A percentile compares a stretch with the other conserved stretches of the same genome.
These are phyloP conservation scores for Elongisporangium anandrum DNA, from an alignment of 352 stramenopile genomes.

Conservation along the genomic window DNA sequence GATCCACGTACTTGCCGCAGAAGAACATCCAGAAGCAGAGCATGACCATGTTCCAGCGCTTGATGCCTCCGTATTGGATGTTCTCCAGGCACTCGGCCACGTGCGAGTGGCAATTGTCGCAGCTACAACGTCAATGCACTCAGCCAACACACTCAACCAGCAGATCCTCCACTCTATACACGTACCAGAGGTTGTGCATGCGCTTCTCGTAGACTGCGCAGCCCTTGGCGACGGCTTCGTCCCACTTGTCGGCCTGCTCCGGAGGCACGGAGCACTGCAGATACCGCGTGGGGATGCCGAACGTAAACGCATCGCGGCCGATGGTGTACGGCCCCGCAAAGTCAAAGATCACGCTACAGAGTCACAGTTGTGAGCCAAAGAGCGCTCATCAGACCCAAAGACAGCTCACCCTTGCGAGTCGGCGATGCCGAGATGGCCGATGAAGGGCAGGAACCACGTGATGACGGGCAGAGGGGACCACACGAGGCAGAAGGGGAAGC, in stretches of 20 bases:
- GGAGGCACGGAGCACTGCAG: conserved; percentile 64
- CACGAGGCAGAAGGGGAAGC: conserved; percentile 91
- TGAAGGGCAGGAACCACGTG: conserved; percentile 94
- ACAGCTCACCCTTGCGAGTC: conserved; percentile 68
- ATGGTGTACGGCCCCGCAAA: conserved; percentile 96
- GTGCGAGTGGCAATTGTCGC: conserved; percentile 97
- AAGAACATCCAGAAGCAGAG: conserved; percentile 84
- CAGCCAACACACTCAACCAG: background rate
- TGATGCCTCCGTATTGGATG: conserved; percentile 42
- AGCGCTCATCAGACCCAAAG: background rate
- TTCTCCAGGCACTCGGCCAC: conserved; percentile 83
- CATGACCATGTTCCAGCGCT: conserved; percentile 75
- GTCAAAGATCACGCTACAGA: conserved; percentile 89
- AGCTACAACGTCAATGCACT: conserved; percentile 24
- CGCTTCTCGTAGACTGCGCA: conserved; percentile 90
- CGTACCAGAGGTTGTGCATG: conserved; percentile 94
- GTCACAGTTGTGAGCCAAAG: conserved; percentile 8
- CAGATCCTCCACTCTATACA: background rate
- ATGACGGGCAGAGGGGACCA: conserved; percentile 90
- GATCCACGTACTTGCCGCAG: conserved; percentile 49
- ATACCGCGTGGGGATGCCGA: conserved; percentile 86
- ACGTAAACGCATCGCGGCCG: conserved; percentile 82
- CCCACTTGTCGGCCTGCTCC: conserved; percentile 75
- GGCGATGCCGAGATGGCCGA: conserved; percentile 94
- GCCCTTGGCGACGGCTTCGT: conserved; percentile 84